Evolutionary conservation across 306 rosid species (phyloP).

Genomic region (Fagus crenata): DNA sequence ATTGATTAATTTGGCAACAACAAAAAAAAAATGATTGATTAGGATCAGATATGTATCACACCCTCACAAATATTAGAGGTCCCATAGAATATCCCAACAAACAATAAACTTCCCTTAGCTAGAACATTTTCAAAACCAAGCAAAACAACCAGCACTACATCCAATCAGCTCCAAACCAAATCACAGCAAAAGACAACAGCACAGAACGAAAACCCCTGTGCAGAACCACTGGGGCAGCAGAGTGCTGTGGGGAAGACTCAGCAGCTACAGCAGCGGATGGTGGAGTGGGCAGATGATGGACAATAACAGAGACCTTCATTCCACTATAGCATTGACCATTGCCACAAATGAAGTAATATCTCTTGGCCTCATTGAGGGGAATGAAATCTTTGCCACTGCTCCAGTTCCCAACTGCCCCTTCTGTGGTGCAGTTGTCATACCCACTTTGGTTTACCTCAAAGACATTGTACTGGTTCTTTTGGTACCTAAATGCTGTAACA

Average conservation of each 20-base stretch:
- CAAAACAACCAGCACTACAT: slow-evolving; percentile 30
- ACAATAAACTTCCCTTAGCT: slow-evolving; percentile 1
- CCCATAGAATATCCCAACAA: background rate
- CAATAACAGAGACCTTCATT: slow-evolving; percentile 74
- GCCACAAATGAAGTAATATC: slow-evolving; percentile 84
- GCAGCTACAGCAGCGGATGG: slow-evolving; percentile 36
- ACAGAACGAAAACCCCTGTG: slow-evolving; percentile 22
- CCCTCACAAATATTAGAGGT: too few relatives aligned
- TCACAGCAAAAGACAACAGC: slow-evolving; percentile 27
- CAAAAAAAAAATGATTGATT: too few relatives aligned
- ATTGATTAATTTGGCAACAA: too few relatives aligned
- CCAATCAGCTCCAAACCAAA: slow-evolving; percentile 40
- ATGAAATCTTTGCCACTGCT: slow-evolving; percentile 89
- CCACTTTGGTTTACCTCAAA: slow-evolving; percentile 88
- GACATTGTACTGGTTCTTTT: slow-evolving; percentile 85
- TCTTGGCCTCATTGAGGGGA: slow-evolving; percentile 47
- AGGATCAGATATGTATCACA: too few relatives aligned
- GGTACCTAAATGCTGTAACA: slow-evolving; percentile 79
- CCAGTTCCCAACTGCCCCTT: slow-evolving; percentile 86
- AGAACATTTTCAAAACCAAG: background rate
- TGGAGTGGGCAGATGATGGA: slow-evolving; percentile 64
- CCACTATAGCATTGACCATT: slow-evolving; percentile 86
- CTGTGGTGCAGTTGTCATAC: slow-evolving; percentile 84
- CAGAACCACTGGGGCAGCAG: slow-evolving; percentile 30
- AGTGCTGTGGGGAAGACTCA: slow-evolving; percentile 10